These are phyloP conservation scores for Coemansia sp. DNA, from an alignment of 192 early-diverging fungal genomes.

Conservation along the genomic window DNA sequence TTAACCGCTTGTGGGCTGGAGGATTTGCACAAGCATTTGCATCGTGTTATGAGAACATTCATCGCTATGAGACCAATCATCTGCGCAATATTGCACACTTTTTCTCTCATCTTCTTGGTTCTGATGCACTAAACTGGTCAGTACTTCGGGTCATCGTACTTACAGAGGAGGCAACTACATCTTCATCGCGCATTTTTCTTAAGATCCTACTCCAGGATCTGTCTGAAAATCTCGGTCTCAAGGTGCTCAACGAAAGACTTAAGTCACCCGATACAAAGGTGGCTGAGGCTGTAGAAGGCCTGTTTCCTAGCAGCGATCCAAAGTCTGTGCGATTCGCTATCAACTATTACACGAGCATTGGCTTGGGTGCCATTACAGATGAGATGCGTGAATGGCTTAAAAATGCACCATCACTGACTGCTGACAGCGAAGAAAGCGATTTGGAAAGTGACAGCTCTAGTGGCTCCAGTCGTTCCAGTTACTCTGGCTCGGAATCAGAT, in stretches of 20 bases:
- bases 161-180: conserved; percentile 95
- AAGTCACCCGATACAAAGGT: conserved; percentile 62
- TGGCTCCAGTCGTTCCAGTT: conserved; percentile 18
- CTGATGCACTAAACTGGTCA: conserved; percentile 83
- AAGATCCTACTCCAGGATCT: conserved; percentile 94
- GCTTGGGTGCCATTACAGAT: conserved; percentile 86
- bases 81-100: conserved; percentile 90
- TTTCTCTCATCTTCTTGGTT: conserved; percentile 82
- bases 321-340: conserved; percentile 91
- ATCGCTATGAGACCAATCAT: conserved; percentile 89
- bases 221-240: conserved; percentile 76
- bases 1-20: conserved; percentile 75
- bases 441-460: conserved; percentile 27
- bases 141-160: conserved; percentile 75
- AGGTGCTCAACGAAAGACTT: conserved; percentile 68
- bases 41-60: conserved; percentile 86
- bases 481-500: conserved; percentile 10
- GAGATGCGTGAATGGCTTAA: conserved; percentile 87
- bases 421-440: conserved; percentile 12
- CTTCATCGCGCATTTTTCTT: conserved; percentile 93
- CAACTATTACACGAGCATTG: conserved; percentile 96
- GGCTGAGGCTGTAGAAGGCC: conserved; percentile 72
- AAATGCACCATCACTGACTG: conserved; percentile 43
- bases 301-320: conserved; percentile 90
- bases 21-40: conserved; percentile 77